phyloP scores from a whole-genome alignment of 2,329 filamentous ascomycete species.

The Botrytis byssoidea region DNA sequence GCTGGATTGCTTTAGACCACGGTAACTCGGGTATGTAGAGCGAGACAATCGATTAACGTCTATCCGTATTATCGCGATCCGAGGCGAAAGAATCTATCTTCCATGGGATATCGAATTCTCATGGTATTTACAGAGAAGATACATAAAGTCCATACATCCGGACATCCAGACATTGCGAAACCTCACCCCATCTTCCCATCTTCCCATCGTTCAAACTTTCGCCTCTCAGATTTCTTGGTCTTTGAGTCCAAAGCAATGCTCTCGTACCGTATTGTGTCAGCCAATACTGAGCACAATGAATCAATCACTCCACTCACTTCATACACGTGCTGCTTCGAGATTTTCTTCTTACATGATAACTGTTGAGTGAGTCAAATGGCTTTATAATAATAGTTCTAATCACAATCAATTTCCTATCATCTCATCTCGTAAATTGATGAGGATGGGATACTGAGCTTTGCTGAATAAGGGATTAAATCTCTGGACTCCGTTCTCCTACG shows the following conservation, averaged over 20 bases:
- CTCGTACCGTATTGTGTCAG: conserved; percentile 20
- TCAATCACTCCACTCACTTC: conserved; percentile 21
- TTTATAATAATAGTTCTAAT: background rate
- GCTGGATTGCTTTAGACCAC: conserved; percentile 2
- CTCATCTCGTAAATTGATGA: conserved; percentile 9
- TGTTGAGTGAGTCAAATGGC: conserved; percentile 11
- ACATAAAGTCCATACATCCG: background rate
- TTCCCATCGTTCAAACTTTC: background rate
- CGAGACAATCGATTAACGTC: background rate
- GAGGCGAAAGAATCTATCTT: background rate
- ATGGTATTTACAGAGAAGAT: background rate
- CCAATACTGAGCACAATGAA: conserved; percentile 8
- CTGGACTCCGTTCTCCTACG: conserved; percentile 17
- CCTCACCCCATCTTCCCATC: background rate
- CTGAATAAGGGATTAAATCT: background rate
- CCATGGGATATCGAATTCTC: background rate
- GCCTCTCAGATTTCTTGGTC: conserved; percentile 10
- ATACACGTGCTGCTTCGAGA: conserved; percentile 32
- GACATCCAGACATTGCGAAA: background rate
- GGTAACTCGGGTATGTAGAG: conserved; percentile 24
- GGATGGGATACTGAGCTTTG: background rate
- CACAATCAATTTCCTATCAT: background rate
- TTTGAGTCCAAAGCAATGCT: background rate
- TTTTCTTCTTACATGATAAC: conserved; percentile 21
- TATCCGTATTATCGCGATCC: conserved; percentile 2